Percentiles rank a stretch among this genome's conserved stretches.
Conservation (phyloP, 2,329 filamentous ascomycete genomes). For the Westerdykella ornata region DNA sequence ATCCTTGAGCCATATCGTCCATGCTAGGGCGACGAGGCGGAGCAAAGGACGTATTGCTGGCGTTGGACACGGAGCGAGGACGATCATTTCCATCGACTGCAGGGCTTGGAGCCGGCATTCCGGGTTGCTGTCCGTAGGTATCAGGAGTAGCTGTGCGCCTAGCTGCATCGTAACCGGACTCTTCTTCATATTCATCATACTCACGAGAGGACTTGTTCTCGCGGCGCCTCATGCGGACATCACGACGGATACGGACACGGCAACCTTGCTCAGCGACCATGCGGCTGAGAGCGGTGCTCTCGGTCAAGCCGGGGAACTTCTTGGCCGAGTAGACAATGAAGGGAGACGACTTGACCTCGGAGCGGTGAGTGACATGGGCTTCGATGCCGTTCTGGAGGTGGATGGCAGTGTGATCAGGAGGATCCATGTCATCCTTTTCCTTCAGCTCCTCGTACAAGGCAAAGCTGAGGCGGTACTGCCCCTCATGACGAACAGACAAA, state of each 20-base stretch:
- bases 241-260: slow-evolving; percentile 87
- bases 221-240: slow-evolving; percentile 84
- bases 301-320: slow-evolving; percentile 91
- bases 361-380: slow-evolving; percentile 68
- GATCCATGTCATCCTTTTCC: slow-evolving; percentile 70
- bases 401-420: slow-evolving; percentile 41
- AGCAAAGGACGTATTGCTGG: slow-evolving; percentile 40
- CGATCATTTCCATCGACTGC: slow-evolving; percentile 41
- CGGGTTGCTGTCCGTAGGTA: slow-evolving; percentile 40
- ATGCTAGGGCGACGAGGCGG: slow-evolving; percentile 40
- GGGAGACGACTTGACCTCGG: slow-evolving; percentile 80
- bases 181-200: slow-evolving; percentile 59
- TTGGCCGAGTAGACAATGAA: slow-evolving; percentile 94
- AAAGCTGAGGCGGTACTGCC: slow-evolving; percentile 84
- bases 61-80: slow-evolving; percentile 56
- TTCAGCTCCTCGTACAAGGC: slow-evolving; percentile 92
- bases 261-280: slow-evolving; percentile 95
- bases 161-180: slow-evolving; percentile 43
- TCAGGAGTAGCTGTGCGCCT: slow-evolving; percentile 49
- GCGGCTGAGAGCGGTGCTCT: slow-evolving; percentile 82
- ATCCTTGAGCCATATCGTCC: slow-evolving; percentile 41
- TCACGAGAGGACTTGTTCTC: slow-evolving; percentile 63
- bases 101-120: slow-evolving; percentile 19
- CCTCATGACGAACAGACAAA: slow-evolving; percentile 90
- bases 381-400: slow-evolving; percentile 29